Evolutionary conservation across 805 yeast genomes (phyloP), one percentile per base, ranked within the genome.

Genomic region (Vanderwaltozyma tropicalis): DNA sequence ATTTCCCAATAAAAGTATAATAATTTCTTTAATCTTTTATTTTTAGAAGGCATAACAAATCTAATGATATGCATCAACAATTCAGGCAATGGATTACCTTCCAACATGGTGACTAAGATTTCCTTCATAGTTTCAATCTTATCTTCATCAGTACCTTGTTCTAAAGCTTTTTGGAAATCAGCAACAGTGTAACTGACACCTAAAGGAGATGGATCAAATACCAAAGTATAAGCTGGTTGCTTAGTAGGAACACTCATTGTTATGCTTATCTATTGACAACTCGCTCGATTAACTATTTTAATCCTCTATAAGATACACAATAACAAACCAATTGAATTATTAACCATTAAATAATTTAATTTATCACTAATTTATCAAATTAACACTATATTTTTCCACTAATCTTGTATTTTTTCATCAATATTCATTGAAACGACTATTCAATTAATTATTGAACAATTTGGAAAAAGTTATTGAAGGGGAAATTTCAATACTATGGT

Each of bases 1-100:
- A 89, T 85, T 63, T 92, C 99, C 97, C 97, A 92, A 68, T 92
- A 92, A 53, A 86, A 84, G 55, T 89, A 92, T 46, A 94, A 69
- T 57, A 92, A 70, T 63, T 88, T 92, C 71, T 92, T 92, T 63
- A 94, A 75, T 52, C 79, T 83, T 64, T 92, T 94, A 64, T 80
- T 77, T 54, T 72, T 83, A 14, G 95, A 84, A 13, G 99, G 98
- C 96, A 92, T 87, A 41, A 94, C 89, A 55, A 85, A 94, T 55
- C 98, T 79, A 54, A 92, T 89, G 49, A 92, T 84, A 59, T 88
- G 95, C 98, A 92, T 92, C 63, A 92, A 73, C 48, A 92, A 68
- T 41, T 83, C 92, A 14, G 96, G 94, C 78, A 89, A 69, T 41
- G 94, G 78, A 52, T 89, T 94, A 25, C 96, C 95, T 57, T 85